These are phyloP conservation scores for Dothideomycetes sp. DNA, from an alignment of 2,329 filamentous ascomycete species.

Conservation along the genomic window DNA sequence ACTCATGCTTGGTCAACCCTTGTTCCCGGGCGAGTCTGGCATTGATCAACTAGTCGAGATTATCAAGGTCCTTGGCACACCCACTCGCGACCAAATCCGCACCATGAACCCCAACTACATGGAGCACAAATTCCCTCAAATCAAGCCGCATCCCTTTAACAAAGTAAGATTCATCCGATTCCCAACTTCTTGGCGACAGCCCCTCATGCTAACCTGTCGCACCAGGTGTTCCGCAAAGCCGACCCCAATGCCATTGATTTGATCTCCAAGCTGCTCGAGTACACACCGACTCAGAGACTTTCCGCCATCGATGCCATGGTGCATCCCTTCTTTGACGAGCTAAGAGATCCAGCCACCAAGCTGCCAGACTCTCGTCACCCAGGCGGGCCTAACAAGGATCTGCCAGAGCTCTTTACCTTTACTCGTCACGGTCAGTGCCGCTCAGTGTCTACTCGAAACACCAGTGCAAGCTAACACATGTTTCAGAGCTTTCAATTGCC, in stretches of 20 bases:
- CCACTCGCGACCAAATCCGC: slow-evolving; percentile 92
- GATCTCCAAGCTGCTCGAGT: slow-evolving; percentile 87
- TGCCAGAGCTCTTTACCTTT: slow-evolving; percentile 88
- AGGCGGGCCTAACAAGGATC: slow-evolving; percentile 65
- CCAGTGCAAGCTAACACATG: slow-evolving; percentile 9
- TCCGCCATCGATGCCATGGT: slow-evolving; percentile 94
- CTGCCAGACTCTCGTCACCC: slow-evolving; percentile 90
- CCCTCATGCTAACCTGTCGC: background rate
- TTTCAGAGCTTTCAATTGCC: slow-evolving; percentile 84
- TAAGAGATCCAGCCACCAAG: slow-evolving; percentile 81
- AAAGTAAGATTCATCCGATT: slow-evolving; percentile 49
- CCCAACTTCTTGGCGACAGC: no score
- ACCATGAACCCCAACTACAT: slow-evolving; percentile 99
- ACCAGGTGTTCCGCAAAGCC: slow-evolving; percentile 85
- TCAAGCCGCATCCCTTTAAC: slow-evolving; percentile 98
- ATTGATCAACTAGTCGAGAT: slow-evolving; percentile 99
- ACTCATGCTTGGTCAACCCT: slow-evolving; percentile 92
- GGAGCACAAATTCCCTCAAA: slow-evolving; percentile 99
- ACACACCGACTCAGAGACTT: slow-evolving; percentile 91
- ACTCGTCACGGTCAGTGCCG: slow-evolving; percentile 68
- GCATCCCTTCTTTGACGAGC: slow-evolving; percentile 96
- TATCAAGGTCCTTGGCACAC: slow-evolving; percentile 96
- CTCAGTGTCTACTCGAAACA: slow-evolving; percentile 2
- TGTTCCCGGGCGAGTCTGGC: slow-evolving; percentile 96
- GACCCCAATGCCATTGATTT: slow-evolving; percentile 87